These are phyloP conservation scores for Leccinum ochraceum DNA, from an alignment of 768 basidiomycete species.

Conservation along the genomic window DNA sequence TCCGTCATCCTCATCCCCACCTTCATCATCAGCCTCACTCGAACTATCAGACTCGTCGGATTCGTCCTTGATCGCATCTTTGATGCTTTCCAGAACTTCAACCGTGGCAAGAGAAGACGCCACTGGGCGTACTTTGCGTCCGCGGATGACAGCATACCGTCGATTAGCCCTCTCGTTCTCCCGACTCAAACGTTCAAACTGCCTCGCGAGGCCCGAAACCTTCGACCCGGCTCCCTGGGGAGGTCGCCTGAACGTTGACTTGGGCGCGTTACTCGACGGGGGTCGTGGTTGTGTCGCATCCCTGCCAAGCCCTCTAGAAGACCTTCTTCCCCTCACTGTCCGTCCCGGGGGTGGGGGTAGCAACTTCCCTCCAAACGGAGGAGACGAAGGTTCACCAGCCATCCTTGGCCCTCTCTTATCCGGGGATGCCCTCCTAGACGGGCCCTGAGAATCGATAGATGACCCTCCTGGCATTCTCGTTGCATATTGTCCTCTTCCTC, in stretches of 20 bases:
- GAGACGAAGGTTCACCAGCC: slow-evolving; percentile 38
- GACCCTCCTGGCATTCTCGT: slow-evolving; percentile 50
- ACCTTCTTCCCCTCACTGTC: slow-evolving; percentile 39
- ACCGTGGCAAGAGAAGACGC: slow-evolving; percentile 87
- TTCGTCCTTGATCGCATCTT: slow-evolving; percentile 89
- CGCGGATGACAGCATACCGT: slow-evolving; percentile 84
- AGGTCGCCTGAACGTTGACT: slow-evolving; percentile 57
- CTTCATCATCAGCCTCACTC: slow-evolving; percentile 66
- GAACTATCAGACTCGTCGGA: slow-evolving; percentile 72
- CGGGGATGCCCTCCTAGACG: slow-evolving; percentile 70
- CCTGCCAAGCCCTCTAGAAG: slow-evolving; percentile 35
- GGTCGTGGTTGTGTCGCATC: slow-evolving; percentile 46
- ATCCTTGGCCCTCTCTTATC: slow-evolving; percentile 57
- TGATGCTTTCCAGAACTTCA: slow-evolving; percentile 84
- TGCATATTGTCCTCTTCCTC: slow-evolving; percentile 41
- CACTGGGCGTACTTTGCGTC: slow-evolving; percentile 86
- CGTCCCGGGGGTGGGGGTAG: slow-evolving; percentile 34
- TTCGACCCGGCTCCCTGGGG: slow-evolving; percentile 55
- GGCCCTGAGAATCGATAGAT: slow-evolving; percentile 53
- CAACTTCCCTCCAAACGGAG: slow-evolving; percentile 24
- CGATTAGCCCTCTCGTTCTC: slow-evolving; percentile 75
- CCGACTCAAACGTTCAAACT: slow-evolving; percentile 82
- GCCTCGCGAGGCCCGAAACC: slow-evolving; percentile 86
- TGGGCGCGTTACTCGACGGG: slow-evolving; percentile 38
- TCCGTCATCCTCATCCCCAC: slow-evolving; percentile 57